Conservation (phyloP, 768 basidiomycete genomes). For the Panaeolus cyanescens region DNA sequence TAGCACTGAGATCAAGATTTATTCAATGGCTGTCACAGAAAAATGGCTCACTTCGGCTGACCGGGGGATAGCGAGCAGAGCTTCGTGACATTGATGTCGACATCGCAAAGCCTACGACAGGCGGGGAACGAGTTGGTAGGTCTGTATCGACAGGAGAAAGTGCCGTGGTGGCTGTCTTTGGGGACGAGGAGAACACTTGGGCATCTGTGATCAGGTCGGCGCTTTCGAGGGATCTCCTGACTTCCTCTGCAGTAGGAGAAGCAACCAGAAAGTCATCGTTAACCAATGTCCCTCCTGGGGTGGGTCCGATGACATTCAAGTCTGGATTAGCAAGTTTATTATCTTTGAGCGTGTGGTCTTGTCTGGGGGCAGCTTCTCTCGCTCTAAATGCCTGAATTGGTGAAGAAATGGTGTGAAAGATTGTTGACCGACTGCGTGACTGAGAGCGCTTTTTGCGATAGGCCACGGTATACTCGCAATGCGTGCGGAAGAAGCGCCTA, state of each 20-base stretch:
- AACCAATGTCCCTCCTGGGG: constrained; percentile 19
- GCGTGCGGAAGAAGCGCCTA: constrained; percentile 45
- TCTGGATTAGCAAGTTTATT: constrained; percentile 5
- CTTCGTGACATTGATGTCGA: constrained; percentile 12
- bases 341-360: constrained; percentile 7
- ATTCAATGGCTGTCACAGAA: neutral
- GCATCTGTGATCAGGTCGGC: constrained; percentile 9
- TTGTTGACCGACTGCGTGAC: constrained; percentile 24
- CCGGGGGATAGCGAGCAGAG: neutral
- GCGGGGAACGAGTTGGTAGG: constrained; percentile 6
- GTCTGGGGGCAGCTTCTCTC: constrained; percentile 13
- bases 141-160: constrained; percentile 13
- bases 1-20: no score
- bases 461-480: constrained; percentile 41
- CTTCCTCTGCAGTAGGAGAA: neutral
- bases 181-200: constrained; percentile 20
- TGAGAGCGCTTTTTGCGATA: constrained; percentile 14
- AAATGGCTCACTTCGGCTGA: neutral
- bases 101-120: constrained; percentile 19
- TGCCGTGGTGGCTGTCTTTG: constrained; percentile 10
- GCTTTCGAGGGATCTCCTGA: constrained; percentile 2
- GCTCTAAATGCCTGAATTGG: constrained; percentile 26
- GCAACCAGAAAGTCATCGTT: neutral
- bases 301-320: constrained; percentile 21
- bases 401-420: constrained; percentile 35